Conservation (phyloP, 1,284 basidiomycete species). For the Apiotrichum siamense region DNA sequence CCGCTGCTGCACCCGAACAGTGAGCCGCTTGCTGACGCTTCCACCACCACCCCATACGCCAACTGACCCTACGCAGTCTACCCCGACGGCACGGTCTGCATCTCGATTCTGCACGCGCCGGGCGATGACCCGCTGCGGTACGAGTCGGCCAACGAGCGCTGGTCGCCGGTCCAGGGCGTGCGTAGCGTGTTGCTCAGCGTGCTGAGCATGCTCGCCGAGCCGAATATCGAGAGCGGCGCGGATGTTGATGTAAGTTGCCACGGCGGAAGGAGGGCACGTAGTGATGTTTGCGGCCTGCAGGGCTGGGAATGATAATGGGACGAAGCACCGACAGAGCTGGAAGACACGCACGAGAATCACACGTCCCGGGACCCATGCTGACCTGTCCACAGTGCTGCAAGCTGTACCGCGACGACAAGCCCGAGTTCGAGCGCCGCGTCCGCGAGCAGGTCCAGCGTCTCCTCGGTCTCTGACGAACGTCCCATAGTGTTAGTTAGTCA, state of each 20-base stretch:
- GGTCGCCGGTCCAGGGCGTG: constrained; percentile 83
- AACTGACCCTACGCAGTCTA: constrained; percentile 56
- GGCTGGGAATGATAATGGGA: no score
- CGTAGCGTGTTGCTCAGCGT: constrained; percentile 95
- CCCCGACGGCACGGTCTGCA: constrained; percentile 91
- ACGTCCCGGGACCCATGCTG: not conserved
- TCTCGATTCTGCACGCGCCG: constrained; percentile 94
- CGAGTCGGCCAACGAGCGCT: constrained; percentile 91
- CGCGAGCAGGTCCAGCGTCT: constrained; percentile 49
- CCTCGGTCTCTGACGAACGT: constrained; percentile 45
- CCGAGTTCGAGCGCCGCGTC: constrained; percentile 52
- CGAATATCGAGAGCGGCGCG: constrained; percentile 97
- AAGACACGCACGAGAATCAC: no score
- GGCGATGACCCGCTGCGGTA: constrained; percentile 71
- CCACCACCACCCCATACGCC: not conserved
- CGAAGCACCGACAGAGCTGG: no score
- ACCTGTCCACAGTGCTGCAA: constrained; percentile 63
- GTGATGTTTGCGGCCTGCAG: no score
- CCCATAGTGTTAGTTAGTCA: no score
- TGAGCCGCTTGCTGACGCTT: constrained; percentile 48
- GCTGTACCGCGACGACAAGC: constrained; percentile 77
- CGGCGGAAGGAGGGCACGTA: no score
- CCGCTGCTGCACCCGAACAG: constrained; percentile 97
- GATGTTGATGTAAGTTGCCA: constrained; percentile 67
- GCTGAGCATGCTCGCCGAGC: constrained; percentile 99